Base-by-base conservation (phyloP, 225 moss, liverwort and hornwort species). In the Pseudisothecium myosuroides region DNA sequence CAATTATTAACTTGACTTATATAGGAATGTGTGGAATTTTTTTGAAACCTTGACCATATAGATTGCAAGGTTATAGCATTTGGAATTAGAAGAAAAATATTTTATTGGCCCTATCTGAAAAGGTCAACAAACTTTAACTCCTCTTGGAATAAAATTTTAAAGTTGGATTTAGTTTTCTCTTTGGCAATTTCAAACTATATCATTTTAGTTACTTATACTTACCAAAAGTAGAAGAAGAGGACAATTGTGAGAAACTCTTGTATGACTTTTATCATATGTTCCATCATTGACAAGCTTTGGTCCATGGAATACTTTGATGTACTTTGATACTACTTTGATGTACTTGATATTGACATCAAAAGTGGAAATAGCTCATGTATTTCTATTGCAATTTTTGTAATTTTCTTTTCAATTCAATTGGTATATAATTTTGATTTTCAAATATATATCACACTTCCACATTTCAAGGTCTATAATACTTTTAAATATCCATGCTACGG, bases 401-500 rank as follows among this genome's bases (percentile, higher is more conserved):
- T 2, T 49, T 76, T 8, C 45, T 20, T 32, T 76, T 14, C 14
- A 22, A 50, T 34, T 76, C 22, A 52, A 12, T 73, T 45, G 0
- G 3, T 10, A 29, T 17, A 29, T 74, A 29, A 26, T 29, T 76
- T 76, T 34, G 13, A 50, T 50, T 34, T 50, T 50, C 50, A 34
- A 76, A 34, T 8, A 21, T 50, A 34, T 1, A 0, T 34, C 5
- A 12, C 11, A 20, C 32, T 31, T 19, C 12, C 1, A 75, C 29
- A 47, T 75, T 72, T 72, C 1, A 7, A 49, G 2, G 10, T 4
- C 31, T 31, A 19, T 2, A 19, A 2, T 75, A 49, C 2, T 49
- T 49, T 54, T 34, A 9, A 36, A 2, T 23, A 22, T 1, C 23
- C 5, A 76, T 22, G 5, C 0, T 76, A 0, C 1, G 0, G 2